Conservation (phyloP, 1,139 yeast genomes). For the Keqinozyma sinolaborantium region DNA sequence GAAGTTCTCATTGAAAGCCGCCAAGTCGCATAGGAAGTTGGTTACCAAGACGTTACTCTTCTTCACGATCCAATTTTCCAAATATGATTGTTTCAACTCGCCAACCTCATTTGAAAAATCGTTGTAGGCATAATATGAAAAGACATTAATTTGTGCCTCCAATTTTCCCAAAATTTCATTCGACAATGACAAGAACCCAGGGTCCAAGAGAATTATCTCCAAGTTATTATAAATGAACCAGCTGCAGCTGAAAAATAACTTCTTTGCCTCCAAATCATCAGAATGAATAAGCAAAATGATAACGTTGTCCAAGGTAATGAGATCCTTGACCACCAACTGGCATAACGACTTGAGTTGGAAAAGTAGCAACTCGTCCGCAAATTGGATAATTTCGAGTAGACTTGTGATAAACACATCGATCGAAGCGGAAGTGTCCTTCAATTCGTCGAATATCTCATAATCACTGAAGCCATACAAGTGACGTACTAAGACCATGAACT, state of each 20-base stretch:
- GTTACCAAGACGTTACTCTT: conserved; percentile 20
- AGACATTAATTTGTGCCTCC: conserved; percentile 24
- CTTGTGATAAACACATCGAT: conserved; percentile 47
- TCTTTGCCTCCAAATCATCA: conserved; percentile 45
- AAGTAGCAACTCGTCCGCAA: conserved; percentile 63
- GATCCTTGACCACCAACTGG: conserved; percentile 59
- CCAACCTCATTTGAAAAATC: conserved; percentile 19
- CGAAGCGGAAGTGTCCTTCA: conserved; percentile 15
- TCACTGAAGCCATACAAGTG: conserved; percentile 59
- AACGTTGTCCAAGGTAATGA: conserved; percentile 61
- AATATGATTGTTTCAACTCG: conserved; percentile 8
- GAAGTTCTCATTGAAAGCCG: conserved; percentile 45
- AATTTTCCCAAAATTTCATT: conserved; percentile 22
- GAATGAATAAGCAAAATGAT: conserved; percentile 55
- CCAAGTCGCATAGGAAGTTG: conserved; percentile 29
- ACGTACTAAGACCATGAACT: conserved; percentile 50
- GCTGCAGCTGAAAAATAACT: conserved; percentile 57
- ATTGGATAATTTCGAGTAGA: conserved; percentile 56
- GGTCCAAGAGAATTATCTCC: conserved; percentile 58
- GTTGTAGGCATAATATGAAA: conserved; percentile 24
- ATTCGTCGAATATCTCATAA: conserved; percentile 39
- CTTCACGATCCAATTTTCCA: conserved; percentile 16
- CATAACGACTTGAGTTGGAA: conserved; percentile 58
- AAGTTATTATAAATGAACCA: conserved; percentile 69
- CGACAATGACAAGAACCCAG: conserved; percentile 25